Percentiles rank a stretch among this genome's conserved stretches.
phyloP scores from a whole-genome alignment of 2,329 filamentous ascomycete genomes.

The Coleophoma crateriformis region DNA sequence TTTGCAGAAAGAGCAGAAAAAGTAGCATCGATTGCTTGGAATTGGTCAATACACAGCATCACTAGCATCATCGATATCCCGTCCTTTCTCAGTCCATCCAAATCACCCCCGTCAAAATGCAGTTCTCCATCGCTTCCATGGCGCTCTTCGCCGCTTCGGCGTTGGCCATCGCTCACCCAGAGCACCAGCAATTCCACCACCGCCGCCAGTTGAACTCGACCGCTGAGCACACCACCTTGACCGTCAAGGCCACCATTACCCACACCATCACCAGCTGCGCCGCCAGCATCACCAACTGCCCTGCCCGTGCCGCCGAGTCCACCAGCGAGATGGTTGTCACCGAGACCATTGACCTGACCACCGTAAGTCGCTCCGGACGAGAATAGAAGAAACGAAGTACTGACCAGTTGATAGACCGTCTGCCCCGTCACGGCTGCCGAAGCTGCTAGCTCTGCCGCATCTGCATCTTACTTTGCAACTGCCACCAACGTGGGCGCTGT shows the following conservation, averaged over 20 bases:
- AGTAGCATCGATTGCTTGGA: slow-evolving; percentile 20
- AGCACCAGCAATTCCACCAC: slow-evolving; percentile 22
- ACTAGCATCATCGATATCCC: slow-evolving; percentile 5
- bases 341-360: slow-evolving; percentile 34
- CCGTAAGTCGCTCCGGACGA: slow-evolving; percentile 17
- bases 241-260: slow-evolving; percentile 29
- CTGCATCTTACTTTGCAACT: slow-evolving; percentile 23
- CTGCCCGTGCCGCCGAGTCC: slow-evolving; percentile 19
- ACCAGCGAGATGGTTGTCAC: slow-evolving; percentile 27
- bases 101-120: slow-evolving; percentile 17
- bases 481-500: slow-evolving; percentile 23
- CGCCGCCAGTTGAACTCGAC: slow-evolving; percentile 18
- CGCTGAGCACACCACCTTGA: slow-evolving; percentile 31
- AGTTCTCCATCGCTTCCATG: slow-evolving; percentile 21
- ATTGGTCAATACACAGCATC: slow-evolving; percentile 5
- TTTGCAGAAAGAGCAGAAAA: slow-evolving; percentile 1
- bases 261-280: slow-evolving; percentile 33
- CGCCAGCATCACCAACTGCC: slow-evolving; percentile 34
- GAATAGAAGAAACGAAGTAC: neutral
- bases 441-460: slow-evolving; percentile 34
- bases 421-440: slow-evolving; percentile 37
- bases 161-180: slow-evolving; percentile 18
- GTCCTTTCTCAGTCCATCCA: slow-evolving; percentile 3
- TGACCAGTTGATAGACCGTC: slow-evolving; percentile 29
- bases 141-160: slow-evolving; percentile 25